Evolutionary conservation across 169 alveolate species (phyloP).

Genomic region (Plasmodium gonderi): DNA sequence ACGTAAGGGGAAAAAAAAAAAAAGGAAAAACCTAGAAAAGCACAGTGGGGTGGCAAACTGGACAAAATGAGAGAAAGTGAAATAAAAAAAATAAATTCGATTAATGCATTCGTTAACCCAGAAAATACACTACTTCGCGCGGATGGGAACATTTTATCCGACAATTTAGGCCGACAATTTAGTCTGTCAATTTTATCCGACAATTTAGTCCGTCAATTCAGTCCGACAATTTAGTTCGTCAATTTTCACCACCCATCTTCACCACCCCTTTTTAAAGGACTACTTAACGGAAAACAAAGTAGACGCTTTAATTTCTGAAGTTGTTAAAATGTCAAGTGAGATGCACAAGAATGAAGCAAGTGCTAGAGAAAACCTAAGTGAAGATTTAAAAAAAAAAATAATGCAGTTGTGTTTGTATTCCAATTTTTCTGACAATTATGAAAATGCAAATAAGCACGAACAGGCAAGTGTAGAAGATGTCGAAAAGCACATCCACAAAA

Average conservation of each 20-base stretch:
- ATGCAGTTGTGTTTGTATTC: slow-evolving; percentile 40
- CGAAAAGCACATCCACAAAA: slow-evolving; percentile 18
- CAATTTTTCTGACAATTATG: slow-evolving; percentile 38
- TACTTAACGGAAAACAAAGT: slow-evolving; percentile 1
- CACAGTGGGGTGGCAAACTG: too few species aligned
- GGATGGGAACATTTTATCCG: too few species aligned
- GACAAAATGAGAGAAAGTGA: too few species aligned
- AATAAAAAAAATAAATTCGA: too few species aligned
- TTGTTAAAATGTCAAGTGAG: slow-evolving; percentile 1
- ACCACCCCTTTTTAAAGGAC: too few species aligned
- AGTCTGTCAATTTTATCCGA: too few species aligned
- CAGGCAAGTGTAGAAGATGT: slow-evolving; percentile 34
- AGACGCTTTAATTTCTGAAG: neutral
- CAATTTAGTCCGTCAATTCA: too few species aligned
- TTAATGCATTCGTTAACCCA: too few species aligned
- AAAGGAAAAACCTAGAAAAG: neutral
- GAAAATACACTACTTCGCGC: too few species aligned
- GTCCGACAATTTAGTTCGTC: too few species aligned
- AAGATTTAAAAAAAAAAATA: slow-evolving; percentile 30
- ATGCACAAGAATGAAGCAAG: neutral
- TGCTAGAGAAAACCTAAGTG: neutral
- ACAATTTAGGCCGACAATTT: too few species aligned
- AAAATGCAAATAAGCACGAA: slow-evolving; percentile 39
- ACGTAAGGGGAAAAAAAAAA: slow-evolving; percentile 12
- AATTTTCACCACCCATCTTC: too few species aligned